These are phyloP conservation scores for Ophiocordyceps australis DNA, from an alignment of 2,329 filamentous ascomycete species.

Conservation along the genomic window DNA sequence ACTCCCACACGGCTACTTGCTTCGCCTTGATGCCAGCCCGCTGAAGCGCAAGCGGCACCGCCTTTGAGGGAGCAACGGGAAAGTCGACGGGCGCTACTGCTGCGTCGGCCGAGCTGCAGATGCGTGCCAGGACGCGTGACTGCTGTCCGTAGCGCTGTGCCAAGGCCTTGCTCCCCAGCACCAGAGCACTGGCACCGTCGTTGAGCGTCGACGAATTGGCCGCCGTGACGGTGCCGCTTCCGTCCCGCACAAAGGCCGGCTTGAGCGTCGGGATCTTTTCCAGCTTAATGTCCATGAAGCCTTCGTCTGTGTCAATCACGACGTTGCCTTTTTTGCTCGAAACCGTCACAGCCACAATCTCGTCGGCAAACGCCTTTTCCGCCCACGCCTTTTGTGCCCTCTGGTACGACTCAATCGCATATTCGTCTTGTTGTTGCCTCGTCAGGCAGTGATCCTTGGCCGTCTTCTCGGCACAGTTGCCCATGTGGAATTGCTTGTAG, in stretches of 20 bases:
- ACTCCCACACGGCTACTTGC: constrained; percentile 90
- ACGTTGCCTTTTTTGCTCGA: constrained; percentile 69
- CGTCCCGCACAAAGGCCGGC: constrained; percentile 76
- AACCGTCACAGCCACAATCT: constrained; percentile 77
- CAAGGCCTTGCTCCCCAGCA: constrained; percentile 65
- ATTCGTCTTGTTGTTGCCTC: constrained; percentile 76
- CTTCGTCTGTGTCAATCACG: constrained; percentile 69
- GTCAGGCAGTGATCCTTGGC: constrained; percentile 73
- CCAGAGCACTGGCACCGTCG: constrained; percentile 80
- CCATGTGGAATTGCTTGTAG: constrained; percentile 96
- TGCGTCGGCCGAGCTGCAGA: constrained; percentile 75
- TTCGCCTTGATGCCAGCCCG: constrained; percentile 81
- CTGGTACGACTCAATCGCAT: constrained; percentile 77
- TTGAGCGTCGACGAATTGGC: constrained; percentile 91
- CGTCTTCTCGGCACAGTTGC: constrained; percentile 86
- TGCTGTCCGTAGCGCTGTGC: constrained; percentile 62
- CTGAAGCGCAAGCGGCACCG: constrained; percentile 76
- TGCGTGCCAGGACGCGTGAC: constrained; percentile 72
- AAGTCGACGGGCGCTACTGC: constrained; percentile 87
- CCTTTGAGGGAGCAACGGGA: constrained; percentile 79
- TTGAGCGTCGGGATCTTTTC: constrained; percentile 78
- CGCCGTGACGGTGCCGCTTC: constrained; percentile 79
- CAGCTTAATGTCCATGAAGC: constrained; percentile 69
- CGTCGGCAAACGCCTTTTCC: constrained; percentile 64
- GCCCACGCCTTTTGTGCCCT: constrained; percentile 84